phyloP scores from a whole-genome alignment of 2,329 filamentous ascomycete species.

The Ceratocystis cacaofunesta region DNA sequence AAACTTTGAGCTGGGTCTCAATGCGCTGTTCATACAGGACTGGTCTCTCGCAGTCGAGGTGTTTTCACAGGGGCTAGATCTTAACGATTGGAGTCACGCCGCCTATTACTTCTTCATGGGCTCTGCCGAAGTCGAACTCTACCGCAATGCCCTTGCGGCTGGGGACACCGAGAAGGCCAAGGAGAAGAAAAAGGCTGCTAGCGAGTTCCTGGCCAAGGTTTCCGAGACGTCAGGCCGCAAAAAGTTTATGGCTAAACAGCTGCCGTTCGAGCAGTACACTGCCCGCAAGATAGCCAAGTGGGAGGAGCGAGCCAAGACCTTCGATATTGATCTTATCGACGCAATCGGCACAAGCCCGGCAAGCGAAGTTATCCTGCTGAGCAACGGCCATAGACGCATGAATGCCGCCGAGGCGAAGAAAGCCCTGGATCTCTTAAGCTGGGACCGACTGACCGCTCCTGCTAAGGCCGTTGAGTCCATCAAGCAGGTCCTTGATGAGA shows the following conservation, averaged over 20 bases:
- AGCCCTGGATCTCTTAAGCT: constrained; percentile 49
- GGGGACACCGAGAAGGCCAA: constrained; percentile 32
- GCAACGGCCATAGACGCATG: constrained; percentile 83
- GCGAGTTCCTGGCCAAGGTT: constrained; percentile 55
- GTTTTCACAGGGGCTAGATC: constrained; percentile 59
- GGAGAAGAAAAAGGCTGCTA: constrained; percentile 47
- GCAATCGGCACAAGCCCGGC: constrained; percentile 67
- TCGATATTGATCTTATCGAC: constrained; percentile 56
- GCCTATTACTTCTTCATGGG: constrained; percentile 85
- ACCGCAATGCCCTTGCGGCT: constrained; percentile 41
- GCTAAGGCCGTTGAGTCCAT: constrained; percentile 27
- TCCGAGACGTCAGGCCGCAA: constrained; percentile 68
- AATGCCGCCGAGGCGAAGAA: constrained; percentile 44
- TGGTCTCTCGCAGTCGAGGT: constrained; percentile 59
- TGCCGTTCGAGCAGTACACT: constrained; percentile 82
- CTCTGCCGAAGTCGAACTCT: constrained; percentile 63
- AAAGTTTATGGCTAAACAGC: constrained; percentile 72
- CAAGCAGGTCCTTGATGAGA: constrained; percentile 41
- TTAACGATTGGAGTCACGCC: constrained; percentile 83
- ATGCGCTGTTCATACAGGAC: constrained; percentile 63
- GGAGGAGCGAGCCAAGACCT: constrained; percentile 58
- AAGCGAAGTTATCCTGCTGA: constrained; percentile 86
- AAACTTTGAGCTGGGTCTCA: constrained; percentile 69
- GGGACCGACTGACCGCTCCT: constrained; percentile 42
- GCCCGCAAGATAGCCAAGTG: constrained; percentile 75